Conservation (phyloP, 352 stramenopile genomes). For the Pythium chondricola region DNA sequence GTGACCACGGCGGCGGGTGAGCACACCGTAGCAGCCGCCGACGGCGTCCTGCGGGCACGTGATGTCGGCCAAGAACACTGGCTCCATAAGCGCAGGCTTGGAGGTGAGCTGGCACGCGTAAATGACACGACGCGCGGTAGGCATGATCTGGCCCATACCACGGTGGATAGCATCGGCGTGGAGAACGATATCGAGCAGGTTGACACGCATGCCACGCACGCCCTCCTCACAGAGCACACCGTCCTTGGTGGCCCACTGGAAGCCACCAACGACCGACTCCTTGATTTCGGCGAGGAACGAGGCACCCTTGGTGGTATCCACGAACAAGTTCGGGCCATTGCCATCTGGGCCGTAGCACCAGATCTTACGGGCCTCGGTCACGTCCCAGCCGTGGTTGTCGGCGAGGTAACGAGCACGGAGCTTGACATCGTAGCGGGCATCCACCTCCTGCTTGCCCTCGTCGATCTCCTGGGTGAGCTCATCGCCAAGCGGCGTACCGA, state of each 20-base stretch:
- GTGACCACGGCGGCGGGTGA: constrained; percentile 97
- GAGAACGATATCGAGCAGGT: constrained; percentile 99
- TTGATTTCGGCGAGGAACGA: constrained; percentile 99
- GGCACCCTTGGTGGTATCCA: constrained; percentile 99
- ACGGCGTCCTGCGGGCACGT: constrained; percentile 97
- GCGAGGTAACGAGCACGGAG: constrained; percentile 95
- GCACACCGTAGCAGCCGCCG: constrained; percentile 98
- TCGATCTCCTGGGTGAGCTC: constrained; percentile 97
- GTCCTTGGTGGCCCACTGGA: constrained; percentile 98
- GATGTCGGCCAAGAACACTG: constrained; percentile 99
- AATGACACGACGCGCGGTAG: constrained; percentile 96
- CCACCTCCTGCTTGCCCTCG: constrained; percentile 91
- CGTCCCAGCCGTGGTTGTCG: constrained; percentile 97
- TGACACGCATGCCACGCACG: constrained; percentile 96
- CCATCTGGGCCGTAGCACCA: constrained; percentile 99
- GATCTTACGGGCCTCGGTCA: constrained; percentile 98
- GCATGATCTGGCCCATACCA: constrained; percentile 99
- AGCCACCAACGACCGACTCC: constrained; percentile 97
- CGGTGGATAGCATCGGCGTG: constrained; percentile 99
- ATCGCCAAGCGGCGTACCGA: constrained; percentile 86
- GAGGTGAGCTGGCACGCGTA: constrained; percentile 96
- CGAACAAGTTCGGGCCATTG: constrained; percentile 98
- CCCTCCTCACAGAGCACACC: constrained; percentile 98
- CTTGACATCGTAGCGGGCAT: constrained; percentile 94
- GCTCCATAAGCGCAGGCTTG: constrained; percentile 95